Percentiles rank a stretch among this genome's conserved stretches.
Conservation (phyloP, 1,284 basidiomycete species). For the Rhodotorula sp. region DNA sequence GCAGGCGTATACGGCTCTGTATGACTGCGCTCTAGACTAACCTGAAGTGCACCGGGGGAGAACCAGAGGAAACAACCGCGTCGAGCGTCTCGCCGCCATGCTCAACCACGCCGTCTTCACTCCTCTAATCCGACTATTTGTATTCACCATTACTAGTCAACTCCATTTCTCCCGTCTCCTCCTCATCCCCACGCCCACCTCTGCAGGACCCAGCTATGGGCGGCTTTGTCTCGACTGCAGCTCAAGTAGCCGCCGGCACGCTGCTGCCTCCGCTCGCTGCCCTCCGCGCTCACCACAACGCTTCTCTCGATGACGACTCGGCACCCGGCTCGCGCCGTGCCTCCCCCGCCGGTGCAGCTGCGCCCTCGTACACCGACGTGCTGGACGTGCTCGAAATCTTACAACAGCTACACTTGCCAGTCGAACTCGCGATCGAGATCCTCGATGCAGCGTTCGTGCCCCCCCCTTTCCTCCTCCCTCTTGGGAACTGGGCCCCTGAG, state of each 20-base stretch:
- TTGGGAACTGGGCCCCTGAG: too few species aligned
- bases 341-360: background rate
- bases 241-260: background rate
- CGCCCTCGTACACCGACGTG: background rate
- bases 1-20: background rate
- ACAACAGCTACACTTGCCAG: background rate
- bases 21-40: background rate
- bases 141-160: background rate
- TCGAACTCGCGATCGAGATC: slow-evolving; percentile 18
- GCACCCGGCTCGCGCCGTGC: background rate
- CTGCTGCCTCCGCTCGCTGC: background rate
- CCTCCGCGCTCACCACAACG: background rate
- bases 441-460: slow-evolving; percentile 19
- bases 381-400: slow-evolving; percentile 3
- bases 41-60: slow-evolving; percentile 4
- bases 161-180: background rate
- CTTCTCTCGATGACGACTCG: background rate
- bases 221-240: background rate
- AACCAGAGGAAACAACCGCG: background rate
- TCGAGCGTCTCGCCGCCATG: background rate
- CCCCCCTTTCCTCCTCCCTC: background rate
- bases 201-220: background rate
- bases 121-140: background rate
- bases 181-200: too few species aligned
- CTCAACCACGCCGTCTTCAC: background rate